Conservation (phyloP, 805 yeast genomes). For the Barnettozyma sucrosica region DNA sequence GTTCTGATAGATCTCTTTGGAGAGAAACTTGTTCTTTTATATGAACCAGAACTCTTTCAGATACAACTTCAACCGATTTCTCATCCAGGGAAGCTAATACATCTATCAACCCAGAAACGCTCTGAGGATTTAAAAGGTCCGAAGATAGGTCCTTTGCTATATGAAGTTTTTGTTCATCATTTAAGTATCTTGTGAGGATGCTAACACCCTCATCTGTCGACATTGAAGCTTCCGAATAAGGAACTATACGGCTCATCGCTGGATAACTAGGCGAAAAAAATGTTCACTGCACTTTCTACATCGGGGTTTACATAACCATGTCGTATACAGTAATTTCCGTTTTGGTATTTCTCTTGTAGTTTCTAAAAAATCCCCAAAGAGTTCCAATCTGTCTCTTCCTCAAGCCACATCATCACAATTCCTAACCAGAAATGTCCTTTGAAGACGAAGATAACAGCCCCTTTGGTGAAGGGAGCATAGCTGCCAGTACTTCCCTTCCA, state of each 20-base stretch:
- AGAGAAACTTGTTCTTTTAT: background rate
- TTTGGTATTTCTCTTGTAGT: background rate
- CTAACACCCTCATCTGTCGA: background rate
- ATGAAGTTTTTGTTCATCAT: conserved; percentile 1
- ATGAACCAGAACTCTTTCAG: conserved; percentile 1
- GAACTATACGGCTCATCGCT: background rate
- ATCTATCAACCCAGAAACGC: conserved; percentile 8
- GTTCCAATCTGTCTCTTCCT: background rate
- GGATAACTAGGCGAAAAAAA: background rate
- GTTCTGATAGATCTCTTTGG: background rate
- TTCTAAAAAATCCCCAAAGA: background rate
- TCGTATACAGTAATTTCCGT: background rate
- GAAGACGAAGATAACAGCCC: conserved; percentile 26
- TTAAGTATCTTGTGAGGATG: conserved; percentile 8
- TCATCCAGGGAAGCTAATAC: conserved; percentile 9
- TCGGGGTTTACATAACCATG: background rate
- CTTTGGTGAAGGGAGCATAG: conserved; percentile 11
- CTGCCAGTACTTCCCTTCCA: conserved; percentile 2
- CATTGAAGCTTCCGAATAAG: background rate
- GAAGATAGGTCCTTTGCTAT: conserved; percentile 8
- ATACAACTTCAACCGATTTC: background rate
- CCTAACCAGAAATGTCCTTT: conserved; percentile 9
- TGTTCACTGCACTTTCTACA: background rate
- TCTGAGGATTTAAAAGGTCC: conserved; percentile 6
- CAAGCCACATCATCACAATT: background rate